Conservation (phyloP, 176 grass and related monocot genomes). For the Oryza meridionalis region DNA sequence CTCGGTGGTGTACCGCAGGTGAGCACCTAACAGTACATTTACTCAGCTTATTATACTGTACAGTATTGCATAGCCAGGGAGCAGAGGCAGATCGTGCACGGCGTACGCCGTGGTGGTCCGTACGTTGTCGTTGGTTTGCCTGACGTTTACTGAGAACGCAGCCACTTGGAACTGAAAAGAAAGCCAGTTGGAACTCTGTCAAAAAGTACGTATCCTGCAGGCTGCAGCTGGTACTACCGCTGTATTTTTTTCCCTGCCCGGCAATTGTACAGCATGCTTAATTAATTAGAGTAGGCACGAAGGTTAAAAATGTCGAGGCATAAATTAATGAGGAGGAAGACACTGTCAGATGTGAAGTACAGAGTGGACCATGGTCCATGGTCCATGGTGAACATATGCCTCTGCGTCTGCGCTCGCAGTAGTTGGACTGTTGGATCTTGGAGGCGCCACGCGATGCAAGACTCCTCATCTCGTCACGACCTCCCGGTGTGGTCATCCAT, state of each 20-base stretch:
- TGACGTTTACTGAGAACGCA: slow-evolving; percentile 19
- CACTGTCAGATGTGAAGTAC: slow-evolving; percentile 32
- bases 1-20: slow-evolving; percentile 74
- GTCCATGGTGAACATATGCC: slow-evolving; percentile 23
- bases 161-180: slow-evolving; percentile 12
- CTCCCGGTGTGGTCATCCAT: not conserved
- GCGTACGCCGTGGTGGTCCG: not conserved
- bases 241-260: not conserved
- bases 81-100: not conserved
- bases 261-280: slow-evolving; percentile 1
- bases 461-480: not conserved
- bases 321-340: slow-evolving; percentile 5
- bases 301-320: slow-evolving; percentile 5
- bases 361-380: slow-evolving; percentile 35
- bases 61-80: too few species aligned
- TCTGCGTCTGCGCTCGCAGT: not conserved
- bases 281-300: slow-evolving; percentile 12
- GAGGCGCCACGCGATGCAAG: slow-evolving; percentile 14
- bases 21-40: not conserved
- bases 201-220: not conserved
- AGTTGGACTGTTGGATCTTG: slow-evolving; percentile 42
- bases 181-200: slow-evolving; percentile 11
- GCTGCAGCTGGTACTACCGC: not conserved
- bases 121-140: not conserved
- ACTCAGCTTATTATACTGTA: too few species aligned